Base-by-base conservation (phyloP, 192 early-diverging fungal genomes). In the Phlyctochytrium planicorne region DNA sequence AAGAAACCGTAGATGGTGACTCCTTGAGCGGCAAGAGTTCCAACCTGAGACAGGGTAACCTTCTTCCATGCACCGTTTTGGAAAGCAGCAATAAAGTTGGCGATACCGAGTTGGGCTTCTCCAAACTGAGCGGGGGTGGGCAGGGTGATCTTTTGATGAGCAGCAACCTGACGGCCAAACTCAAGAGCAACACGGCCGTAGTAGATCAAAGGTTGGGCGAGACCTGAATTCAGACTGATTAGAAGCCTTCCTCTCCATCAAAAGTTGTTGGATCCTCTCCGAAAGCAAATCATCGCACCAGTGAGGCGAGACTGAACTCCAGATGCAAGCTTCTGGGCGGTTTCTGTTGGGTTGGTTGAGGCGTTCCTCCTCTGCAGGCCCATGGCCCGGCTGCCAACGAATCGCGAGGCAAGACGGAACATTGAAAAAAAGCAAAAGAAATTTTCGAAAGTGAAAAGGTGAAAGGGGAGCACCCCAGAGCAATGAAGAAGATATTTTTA, bases 31-130 rank as follows among this genome's bases (percentile, higher is more conserved):
- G 65, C 52, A 6, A 85, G 35, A 60, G 77, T 60, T 32, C 63
- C 70, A n/a, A 73, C 67, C 63, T 85, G 72, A 16, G 59, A 30
- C 55, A 85, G 65, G 23, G 78, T 81, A 37, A 82, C 76, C 71
- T 85, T 85, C 68, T 78, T 85, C 83, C 83, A 85, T 24, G 72
- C 73, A 25, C 80, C 83, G 66, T 74, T 82, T 33, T 65, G 62
- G 71, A 79, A 70, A 14, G 67, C 60, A 25, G 36, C 35, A 68
- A 78, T 47, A 47, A 85, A 75, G 53, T 74, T 75, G 52, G 76
- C 59, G 52, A 77, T 69, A 25, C 82, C 82, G 66, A 32, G 23
- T 34, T 73, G 66, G 23, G 75, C 80, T 60, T 74, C 68, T 53
- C 72, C 78, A 53, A 79, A 31, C 65, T 66, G 64, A 23, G 55